Evolutionary conservation across 2,329 filamentous ascomycete genomes (phyloP).

Genomic region (Cladosporium velox): DNA sequence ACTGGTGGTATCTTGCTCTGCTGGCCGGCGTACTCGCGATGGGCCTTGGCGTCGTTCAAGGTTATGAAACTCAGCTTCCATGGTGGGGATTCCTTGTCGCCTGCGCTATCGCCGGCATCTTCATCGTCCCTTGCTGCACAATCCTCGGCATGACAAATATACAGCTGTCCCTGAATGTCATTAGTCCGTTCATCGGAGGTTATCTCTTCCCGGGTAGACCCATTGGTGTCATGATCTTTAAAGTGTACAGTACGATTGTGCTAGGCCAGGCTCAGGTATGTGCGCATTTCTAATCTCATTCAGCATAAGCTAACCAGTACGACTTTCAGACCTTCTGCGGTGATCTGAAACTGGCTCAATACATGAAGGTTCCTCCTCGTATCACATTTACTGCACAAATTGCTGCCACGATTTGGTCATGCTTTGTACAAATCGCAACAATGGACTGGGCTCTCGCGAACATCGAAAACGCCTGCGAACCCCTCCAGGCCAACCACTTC

Average conservation of each 20-base stretch:
- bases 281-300: no score
- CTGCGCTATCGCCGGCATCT: conserved; percentile 71
- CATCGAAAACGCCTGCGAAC: conserved; percentile 75
- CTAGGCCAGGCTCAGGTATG: conserved; percentile 64
- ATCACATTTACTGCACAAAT: conserved; percentile 78
- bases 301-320: not conserved
- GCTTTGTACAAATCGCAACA: conserved; percentile 77
- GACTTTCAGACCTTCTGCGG: conserved; percentile 68
- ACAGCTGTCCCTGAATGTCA: conserved; percentile 28
- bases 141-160: conserved; percentile 86
- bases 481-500: conserved; percentile 80
- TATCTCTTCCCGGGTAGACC: conserved; percentile 80
- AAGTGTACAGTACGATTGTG: conserved; percentile 74
- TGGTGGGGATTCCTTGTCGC: conserved; percentile 84
- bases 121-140: conserved; percentile 88
- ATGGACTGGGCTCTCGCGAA: conserved; percentile 88
- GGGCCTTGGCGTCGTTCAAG: conserved; percentile 24
- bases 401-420: conserved; percentile 72
- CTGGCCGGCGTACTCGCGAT: conserved; percentile 32
- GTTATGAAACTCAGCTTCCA: conserved; percentile 76
- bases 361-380: conserved; percentile 84
- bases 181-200: conserved; percentile 66
- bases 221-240: conserved; percentile 91
- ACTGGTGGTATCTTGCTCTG: conserved; percentile 66
- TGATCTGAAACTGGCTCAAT: conserved; percentile 83